Base-by-base conservation (phyloP, 2,329 filamentous ascomycete species). In the Monosporascus sp. region DNA sequence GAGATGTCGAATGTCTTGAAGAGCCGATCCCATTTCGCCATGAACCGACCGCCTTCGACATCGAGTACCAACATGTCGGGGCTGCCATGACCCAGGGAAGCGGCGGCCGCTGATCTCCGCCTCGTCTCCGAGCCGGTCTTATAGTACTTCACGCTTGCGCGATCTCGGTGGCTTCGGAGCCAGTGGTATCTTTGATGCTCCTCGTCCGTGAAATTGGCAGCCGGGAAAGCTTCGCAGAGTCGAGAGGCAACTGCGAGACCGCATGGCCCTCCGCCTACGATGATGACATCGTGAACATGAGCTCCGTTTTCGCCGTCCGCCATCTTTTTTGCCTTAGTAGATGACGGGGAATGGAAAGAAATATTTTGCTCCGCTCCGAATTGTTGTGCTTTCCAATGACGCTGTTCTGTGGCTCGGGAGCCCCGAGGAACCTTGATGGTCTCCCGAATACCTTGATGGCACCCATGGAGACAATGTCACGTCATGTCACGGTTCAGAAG, bases 131-230 rank as follows among this genome's bases (percentile, higher is more conserved):
- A 60, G 9, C 74, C 76, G 5, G 68, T 78, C 55, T 70, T 74
- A 54, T 72, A 72, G 57, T 76, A 74, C 62, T 83, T 85, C 56
- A 86, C 73, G 7, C 77, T 76, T 68, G 84, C 81, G 31, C 81
- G 79, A 28, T 77, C 77, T 28, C 79, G 78, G 63, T 89, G 81
- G 52, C 84, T 86, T 53, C 78, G 78, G 53, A 91, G 85, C 86
- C 88, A 91, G 68, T 89, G 84, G 66, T 89, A 93, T n/a, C 89
- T 79, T 43, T 86, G 83, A 63, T 93, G 88, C 64, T 93, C 89
- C 60, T 89, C 87, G 64, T 93, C 88, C 0, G 89, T 92, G 70
- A 93, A 93, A 50, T 91, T 82, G 1, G 89, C 88, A 0, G 86
- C 89, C 0, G 89, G 89, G 0, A 87, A 88, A 51, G 79, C 77